Evolutionary conservation across 306 rosid genomes (phyloP), one percentile per base, ranked within the genome.

Genomic region (Begonia peltatifolia): DNA sequence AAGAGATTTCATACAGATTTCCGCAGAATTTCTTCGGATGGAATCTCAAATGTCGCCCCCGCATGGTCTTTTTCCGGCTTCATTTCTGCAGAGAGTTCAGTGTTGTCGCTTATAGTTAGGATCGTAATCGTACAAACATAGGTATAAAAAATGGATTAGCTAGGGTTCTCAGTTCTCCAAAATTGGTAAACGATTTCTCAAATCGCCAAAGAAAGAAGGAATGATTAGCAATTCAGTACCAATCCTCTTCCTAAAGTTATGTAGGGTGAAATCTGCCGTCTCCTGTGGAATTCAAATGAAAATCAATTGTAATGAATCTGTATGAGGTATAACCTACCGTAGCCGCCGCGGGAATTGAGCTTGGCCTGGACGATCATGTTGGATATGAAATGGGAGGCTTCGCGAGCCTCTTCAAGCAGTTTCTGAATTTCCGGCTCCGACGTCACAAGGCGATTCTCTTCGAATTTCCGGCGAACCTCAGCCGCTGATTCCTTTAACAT

Each of bases 41-140:
- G 95, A 69, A 85, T 50, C 76, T 90, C 99, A n/a, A 86, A 74
- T 22, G 85, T 86, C 54, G 94, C 88, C 23, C 99, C 95, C 8
- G 92, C 92, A 63, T 83, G 95, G 9, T 73, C 94, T 70, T 76
- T 81, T 43, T 52, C 63, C 6, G 97, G 77, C 77, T 85, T 85
- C 80, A 90, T 72, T 36, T 65, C 90, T 82, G 88, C 77, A 50
- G 12, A 38, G 9, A 52, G 6, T 3, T 25, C 35, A 25, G 35
- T 25, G 2, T 0, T 25, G 18, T 17, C 18, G 1, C 18, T 17
- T 17, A 17, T 17, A 17, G 18, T 17, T 17, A 17, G 35, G 35
- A 25, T 25, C 35, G 1, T 25, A 25, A 25, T 23, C 30, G 35
- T 25, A 6, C 35, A 25, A 25, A 25, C 2, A 3, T 25, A 25